phyloP scores from a whole-genome alignment of 1,139 yeast species.

The Casaregolazyma lundiana region DNA sequence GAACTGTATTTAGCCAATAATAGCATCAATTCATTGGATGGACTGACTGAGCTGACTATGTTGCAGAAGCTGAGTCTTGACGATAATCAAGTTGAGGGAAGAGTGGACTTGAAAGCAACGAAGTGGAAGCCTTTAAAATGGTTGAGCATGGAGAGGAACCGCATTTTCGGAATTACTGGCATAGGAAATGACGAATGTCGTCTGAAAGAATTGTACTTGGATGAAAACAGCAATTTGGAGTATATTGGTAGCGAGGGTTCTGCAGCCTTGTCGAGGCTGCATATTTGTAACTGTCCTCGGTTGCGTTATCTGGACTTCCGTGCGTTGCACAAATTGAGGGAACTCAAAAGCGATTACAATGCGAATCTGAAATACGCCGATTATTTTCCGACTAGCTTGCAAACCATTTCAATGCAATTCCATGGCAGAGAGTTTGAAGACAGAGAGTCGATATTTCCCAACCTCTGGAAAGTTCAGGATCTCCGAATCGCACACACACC shows the following conservation, averaged over 20 bases:
- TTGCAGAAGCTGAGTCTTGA: conserved; percentile 27
- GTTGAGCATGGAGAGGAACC: conserved; percentile 20
- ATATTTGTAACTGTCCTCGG: conserved; percentile 2
- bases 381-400: conserved; percentile 4
- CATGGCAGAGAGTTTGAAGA: conserved; percentile 3
- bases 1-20: conserved; percentile 30
- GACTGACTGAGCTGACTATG: conserved; percentile 29
- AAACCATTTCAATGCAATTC: conserved; percentile 2
- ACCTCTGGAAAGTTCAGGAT: conserved; percentile 23
- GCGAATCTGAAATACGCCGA: conserved; percentile 15
- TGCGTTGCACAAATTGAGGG: conserved; percentile 2
- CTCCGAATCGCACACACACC: conserved; percentile 27
- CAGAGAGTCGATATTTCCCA: background rate
- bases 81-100: conserved; percentile 23
- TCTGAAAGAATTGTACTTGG: conserved; percentile 17
- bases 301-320: conserved; percentile 3
- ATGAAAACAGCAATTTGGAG: conserved; percentile 16
- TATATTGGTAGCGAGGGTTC: background rate
- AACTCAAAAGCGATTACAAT: conserved; percentile 10
- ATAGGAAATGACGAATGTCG: conserved; percentile 1
- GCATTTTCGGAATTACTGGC: conserved; percentile 18
- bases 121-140: conserved; percentile 19
- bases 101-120: conserved; percentile 1
- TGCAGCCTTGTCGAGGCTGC: conserved; percentile 2
- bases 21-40: conserved; percentile 26